phyloP scores from a whole-genome alignment of 2,329 filamentous ascomycete genomes.

The Neonectria faginata region DNA sequence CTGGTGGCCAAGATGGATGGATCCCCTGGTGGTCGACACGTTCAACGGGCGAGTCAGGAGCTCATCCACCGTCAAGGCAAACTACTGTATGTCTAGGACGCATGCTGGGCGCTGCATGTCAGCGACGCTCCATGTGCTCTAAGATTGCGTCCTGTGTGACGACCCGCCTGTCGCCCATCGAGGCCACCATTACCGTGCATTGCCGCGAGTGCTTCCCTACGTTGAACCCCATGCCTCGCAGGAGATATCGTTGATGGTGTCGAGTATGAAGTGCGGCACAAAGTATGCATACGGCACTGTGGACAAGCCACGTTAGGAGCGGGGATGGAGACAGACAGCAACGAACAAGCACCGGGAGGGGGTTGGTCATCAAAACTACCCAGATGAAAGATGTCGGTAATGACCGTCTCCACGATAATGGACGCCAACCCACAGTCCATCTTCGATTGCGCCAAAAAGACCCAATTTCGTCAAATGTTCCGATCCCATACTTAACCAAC shows the following conservation, averaged over 20 bases:
- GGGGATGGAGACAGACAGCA: slow-evolving; percentile 2
- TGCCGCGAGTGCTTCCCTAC: slow-evolving; percentile 14
- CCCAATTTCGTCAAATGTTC: slow-evolving; percentile 39
- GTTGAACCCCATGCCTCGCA: slow-evolving; percentile 12
- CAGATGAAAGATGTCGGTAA: slow-evolving; percentile 14
- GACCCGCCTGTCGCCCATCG: slow-evolving; percentile 5
- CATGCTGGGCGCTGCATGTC: slow-evolving; percentile 20
- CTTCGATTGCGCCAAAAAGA: slow-evolving; percentile 29
- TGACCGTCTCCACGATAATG: slow-evolving; percentile 24
- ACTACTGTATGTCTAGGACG: slow-evolving; percentile 30
- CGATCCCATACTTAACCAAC: slow-evolving; percentile 28
- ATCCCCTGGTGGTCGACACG: background rate
- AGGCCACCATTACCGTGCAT: slow-evolving; percentile 14
- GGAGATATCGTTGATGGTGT: background rate
- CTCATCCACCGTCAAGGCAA: slow-evolving; percentile 14
- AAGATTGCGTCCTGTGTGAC: slow-evolving; percentile 21
- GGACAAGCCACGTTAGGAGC: slow-evolving; percentile 11
- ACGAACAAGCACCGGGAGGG: slow-evolving; percentile 23
- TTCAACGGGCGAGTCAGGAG: slow-evolving; percentile 24
- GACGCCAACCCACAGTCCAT: slow-evolving; percentile 22
- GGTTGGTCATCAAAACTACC: slow-evolving; percentile 30
- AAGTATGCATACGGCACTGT: background rate
- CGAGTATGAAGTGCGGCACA: background rate
- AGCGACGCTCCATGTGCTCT: slow-evolving; percentile 20
- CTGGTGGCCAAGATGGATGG: slow-evolving; percentile 6